Evolutionary conservation across 306 rosid genomes (phyloP), one percentile per base, ranked within the genome.

Genomic region (Mimosa pudica): DNA sequence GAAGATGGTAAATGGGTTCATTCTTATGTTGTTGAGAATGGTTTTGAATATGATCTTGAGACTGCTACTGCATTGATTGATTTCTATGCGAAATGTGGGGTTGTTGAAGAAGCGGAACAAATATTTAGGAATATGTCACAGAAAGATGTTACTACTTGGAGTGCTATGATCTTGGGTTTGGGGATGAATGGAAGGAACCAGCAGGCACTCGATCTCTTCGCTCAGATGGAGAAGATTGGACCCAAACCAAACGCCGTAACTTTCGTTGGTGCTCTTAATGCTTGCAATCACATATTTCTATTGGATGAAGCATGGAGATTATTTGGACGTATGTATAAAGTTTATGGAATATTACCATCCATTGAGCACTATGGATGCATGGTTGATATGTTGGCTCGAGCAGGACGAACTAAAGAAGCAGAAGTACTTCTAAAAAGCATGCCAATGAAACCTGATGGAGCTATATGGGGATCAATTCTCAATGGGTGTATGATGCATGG

Each of bases 341-440:
- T 78, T 73, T 85, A 86, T 76, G 86, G 83, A 76, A 86, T 86
- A 30, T 46, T 60, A 7, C 88, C 88, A 1, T 84, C 67, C 70
- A 86, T 88, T 70, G 90, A 88, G 77, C 94, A 88, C 58, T 90
- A 86, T 48, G 90, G 92, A 9, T 86, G 88, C 64, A 77, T 90
- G 82, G 88, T 85, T 75, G 89, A 90, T 86, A 70, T 84, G 78
- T 80, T 86, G 90, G 90, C 88, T 0, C 87, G 88, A 47, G 67
- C 84, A 2, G 92, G 90, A 55, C 74, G 24, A 68, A 64, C 75
- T 6, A 78, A 81, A 38, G 85, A 81, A 73, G 90, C 94, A 2
- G 79, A 84, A 33, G 47, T 32, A 3, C 76, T 90, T 33, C 73
- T 86, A 32, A 49, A 73, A 30, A 82, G 72, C 16, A 90, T 90